These are phyloP conservation scores for Russula lepida DNA, from an alignment of 768 basidiomycete genomes.

Conservation along the genomic window DNA sequence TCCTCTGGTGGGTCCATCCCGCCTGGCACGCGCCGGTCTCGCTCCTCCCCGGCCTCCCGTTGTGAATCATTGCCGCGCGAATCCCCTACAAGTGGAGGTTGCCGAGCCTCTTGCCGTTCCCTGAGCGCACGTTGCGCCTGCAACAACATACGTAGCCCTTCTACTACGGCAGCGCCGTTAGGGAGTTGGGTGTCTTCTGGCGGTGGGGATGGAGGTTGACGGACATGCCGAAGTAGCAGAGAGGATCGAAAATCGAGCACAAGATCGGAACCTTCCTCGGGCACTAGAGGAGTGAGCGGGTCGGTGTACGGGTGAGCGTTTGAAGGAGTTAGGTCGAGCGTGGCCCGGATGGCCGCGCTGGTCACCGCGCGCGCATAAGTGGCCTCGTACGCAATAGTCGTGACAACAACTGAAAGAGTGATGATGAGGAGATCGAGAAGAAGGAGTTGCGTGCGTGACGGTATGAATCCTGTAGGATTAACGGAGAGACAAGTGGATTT, in stretches of 20 bases:
- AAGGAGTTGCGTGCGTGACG: constrained; percentile 60
- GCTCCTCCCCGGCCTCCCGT: constrained; percentile 28
- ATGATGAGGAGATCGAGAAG: constrained; percentile 62
- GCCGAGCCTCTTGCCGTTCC: constrained; percentile 16
- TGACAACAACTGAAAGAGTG: constrained; percentile 55
- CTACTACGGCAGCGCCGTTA: constrained; percentile 46
- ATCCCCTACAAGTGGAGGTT: constrained; percentile 22
- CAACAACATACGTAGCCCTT: constrained; percentile 37
- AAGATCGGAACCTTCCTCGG: constrained; percentile 14
- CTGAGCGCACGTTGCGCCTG: constrained; percentile 37
- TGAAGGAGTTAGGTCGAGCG: constrained; percentile 31
- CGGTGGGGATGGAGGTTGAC: constrained; percentile 41
- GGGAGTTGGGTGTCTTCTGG: constrained; percentile 41
- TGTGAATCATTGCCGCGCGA: constrained; percentile 26
- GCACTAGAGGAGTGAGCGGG: constrained; percentile 7
- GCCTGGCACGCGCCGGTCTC: constrained; percentile 24
- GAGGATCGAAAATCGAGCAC: constrained; percentile 51
- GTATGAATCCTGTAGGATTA: constrained; percentile 31
- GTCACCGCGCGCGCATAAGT: constrained; percentile 37
- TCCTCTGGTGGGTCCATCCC: constrained; percentile 23
- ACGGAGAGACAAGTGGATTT: background rate
- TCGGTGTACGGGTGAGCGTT: constrained; percentile 25
- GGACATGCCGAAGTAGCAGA: constrained; percentile 47
- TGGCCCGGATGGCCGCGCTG: constrained; percentile 25
- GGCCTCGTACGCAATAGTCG: constrained; percentile 60